These are phyloP conservation scores for Kazachstania africana DNA, from an alignment of 805 yeast species.

Conservation along the genomic window DNA sequence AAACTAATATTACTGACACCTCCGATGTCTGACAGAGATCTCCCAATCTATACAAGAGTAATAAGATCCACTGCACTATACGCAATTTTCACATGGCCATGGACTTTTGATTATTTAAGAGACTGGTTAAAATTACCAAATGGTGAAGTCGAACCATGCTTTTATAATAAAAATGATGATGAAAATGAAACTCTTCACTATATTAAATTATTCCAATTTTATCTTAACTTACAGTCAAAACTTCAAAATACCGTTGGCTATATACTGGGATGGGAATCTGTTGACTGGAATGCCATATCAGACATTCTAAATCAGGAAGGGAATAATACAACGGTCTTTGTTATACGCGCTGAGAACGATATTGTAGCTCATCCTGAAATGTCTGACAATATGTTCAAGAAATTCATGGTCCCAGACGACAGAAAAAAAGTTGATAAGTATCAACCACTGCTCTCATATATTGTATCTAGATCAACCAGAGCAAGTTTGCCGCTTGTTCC, in stretches of 20 bases:
- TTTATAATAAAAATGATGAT: constrained; percentile 8
- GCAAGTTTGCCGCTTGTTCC: too few species aligned
- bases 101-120: constrained; percentile 21
- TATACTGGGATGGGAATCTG: constrained; percentile 21
- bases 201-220: constrained; percentile 19
- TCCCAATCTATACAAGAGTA: constrained; percentile 7
- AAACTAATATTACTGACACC: constrained; percentile 37
- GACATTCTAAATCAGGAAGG: background rate
- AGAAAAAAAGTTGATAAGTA: too few species aligned
- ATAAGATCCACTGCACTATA: constrained; percentile 7
- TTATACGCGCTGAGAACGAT: too few species aligned
- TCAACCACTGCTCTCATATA: too few species aligned
- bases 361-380: too few species aligned
- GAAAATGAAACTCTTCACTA: constrained; percentile 6
- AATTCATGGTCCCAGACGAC: too few species aligned
- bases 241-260: constrained; percentile 20
- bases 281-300: constrained; percentile 14
- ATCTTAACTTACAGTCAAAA: constrained; percentile 19
- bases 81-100: constrained; percentile 13
- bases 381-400: too few species aligned
- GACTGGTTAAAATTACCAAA: constrained; percentile 19
- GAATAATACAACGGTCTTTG: background rate
- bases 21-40: constrained; percentile 27
- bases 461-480: too few species aligned
- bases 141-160: constrained; percentile 20